Percentiles rank a stretch among this genome's conserved stretches.
These are phyloP conservation scores for Silybum marianum DNA, from an alignment of 129 eudicot genomes.

Conservation along the genomic window DNA sequence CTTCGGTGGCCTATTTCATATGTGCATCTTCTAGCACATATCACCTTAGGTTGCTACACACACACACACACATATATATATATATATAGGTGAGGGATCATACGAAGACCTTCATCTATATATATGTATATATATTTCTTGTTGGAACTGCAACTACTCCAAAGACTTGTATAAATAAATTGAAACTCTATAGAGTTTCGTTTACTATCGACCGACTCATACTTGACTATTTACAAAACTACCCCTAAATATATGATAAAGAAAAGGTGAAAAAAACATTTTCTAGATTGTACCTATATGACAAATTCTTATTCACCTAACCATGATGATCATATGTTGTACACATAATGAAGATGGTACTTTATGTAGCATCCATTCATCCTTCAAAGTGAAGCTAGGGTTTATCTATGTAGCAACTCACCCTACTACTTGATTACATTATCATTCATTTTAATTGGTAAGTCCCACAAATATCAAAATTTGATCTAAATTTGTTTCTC, in stretches of 20 bases:
- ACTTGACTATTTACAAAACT: background rate
- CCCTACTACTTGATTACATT: conserved; percentile 37
- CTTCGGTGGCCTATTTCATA: background rate
- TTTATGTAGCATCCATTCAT: conserved; percentile 36
- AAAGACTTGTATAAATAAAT: background rate
- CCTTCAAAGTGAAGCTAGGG: conserved; percentile 46
- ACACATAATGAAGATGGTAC: conserved; percentile 37
- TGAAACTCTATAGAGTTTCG: too few species aligned
- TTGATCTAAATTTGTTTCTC: background rate
- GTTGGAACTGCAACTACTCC: background rate
- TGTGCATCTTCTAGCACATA: background rate
- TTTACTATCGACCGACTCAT: background rate
- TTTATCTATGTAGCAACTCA: conserved; percentile 33
- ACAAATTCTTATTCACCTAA: conserved; percentile 35
- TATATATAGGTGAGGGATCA: too few species aligned
- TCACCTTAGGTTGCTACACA: too few species aligned
- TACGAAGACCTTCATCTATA: too few species aligned
- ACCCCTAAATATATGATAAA: background rate
- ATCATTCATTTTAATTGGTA: conserved; percentile 31
- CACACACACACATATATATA: too few species aligned
- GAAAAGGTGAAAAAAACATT: background rate
- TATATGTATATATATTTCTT: too few species aligned
- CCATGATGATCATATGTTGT: conserved; percentile 32
- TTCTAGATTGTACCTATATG: conserved; percentile 26
- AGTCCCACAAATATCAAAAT: background rate